Evolutionary conservation across 768 basidiomycete genomes (phyloP).

Genomic region (Lactifluus hygrophoroides): DNA sequence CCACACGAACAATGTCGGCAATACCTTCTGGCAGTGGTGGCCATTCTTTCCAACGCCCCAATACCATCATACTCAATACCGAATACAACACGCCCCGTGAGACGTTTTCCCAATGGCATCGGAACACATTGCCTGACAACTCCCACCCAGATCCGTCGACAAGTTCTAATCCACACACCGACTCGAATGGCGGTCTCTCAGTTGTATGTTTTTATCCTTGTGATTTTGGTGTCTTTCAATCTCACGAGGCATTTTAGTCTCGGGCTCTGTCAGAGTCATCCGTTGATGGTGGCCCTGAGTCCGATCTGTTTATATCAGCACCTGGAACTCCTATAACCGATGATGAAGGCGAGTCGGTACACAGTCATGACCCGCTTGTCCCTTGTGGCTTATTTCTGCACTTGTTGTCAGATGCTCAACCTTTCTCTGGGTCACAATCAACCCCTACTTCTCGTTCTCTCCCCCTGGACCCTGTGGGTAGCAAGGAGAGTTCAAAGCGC

Average conservation of each 20-base stretch:
- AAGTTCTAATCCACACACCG: neutral
- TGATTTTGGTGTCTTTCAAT: neutral
- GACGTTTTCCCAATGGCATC: neutral
- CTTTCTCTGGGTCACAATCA: neutral
- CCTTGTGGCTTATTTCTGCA: neutral
- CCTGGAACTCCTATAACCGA: constrained; percentile 4
- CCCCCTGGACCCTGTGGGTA: neutral
- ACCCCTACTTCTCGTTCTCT: neutral
- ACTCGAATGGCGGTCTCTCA: neutral
- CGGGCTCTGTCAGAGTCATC: neutral
- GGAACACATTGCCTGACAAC: neutral
- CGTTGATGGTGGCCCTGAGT: neutral
- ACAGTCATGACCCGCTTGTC: neutral
- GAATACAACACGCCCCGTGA: neutral
- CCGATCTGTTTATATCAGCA: constrained; percentile 8
- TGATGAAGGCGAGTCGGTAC: neutral
- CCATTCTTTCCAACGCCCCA: neutral
- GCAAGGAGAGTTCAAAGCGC: neutral
- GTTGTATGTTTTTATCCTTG: neutral
- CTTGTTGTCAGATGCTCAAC: neutral
- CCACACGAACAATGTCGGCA: neutral
- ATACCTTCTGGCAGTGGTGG: neutral
- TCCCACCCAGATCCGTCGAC: neutral
- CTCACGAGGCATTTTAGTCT: neutral
- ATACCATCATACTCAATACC: neutral